These are phyloP conservation scores for Tylopilus cervinicoccineus DNA, from an alignment of 768 basidiomycete genomes.

Conservation along the genomic window DNA sequence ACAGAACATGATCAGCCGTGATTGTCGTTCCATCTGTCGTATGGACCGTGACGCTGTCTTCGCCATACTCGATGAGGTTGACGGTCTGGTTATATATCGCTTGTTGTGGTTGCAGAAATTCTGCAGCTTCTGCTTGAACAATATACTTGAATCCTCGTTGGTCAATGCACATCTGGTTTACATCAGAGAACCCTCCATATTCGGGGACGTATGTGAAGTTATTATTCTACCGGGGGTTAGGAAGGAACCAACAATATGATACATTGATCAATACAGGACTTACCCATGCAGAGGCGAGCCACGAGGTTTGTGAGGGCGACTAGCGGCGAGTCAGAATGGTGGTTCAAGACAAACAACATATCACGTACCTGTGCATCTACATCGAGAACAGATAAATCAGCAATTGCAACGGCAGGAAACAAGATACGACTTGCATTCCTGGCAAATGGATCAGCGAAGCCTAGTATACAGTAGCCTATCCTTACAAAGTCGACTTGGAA, in stretches of 20 bases:
- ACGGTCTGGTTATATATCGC: conserved; percentile 49
- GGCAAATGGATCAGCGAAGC: conserved; percentile 1
- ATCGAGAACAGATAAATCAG: conserved; percentile 6
- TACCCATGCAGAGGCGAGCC: conserved; percentile 62
- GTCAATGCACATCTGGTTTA: conserved; percentile 53
- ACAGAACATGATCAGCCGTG: conserved; percentile 54
- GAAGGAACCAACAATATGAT: not conserved
- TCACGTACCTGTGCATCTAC: conserved; percentile 27
- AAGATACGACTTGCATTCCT: conserved; percentile 27
- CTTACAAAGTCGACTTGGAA: conserved; percentile 41
- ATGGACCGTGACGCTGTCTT: conserved; percentile 46
- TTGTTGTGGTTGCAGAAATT: conserved; percentile 47
- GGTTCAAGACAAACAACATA: not conserved
- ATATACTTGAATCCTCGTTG: conserved; percentile 60
- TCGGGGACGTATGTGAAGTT: conserved; percentile 55
- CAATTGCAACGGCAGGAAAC: not conserved
- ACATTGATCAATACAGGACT: conserved; percentile 1
- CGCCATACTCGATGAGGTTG: conserved; percentile 41
- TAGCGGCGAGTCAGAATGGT: conserved; percentile 39
- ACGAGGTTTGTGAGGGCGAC: conserved; percentile 58
- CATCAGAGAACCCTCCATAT: conserved; percentile 55
- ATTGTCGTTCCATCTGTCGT: conserved; percentile 41
- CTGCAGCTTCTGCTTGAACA: conserved; percentile 51
- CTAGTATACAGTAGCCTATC: not conserved
- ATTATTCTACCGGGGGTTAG: conserved; percentile 42